Evolutionary conservation across 2,329 filamentous ascomycete genomes (phyloP), one percentile per base, ranked within the genome.

Genomic region (Bimuria novae-zelandiae): DNA sequence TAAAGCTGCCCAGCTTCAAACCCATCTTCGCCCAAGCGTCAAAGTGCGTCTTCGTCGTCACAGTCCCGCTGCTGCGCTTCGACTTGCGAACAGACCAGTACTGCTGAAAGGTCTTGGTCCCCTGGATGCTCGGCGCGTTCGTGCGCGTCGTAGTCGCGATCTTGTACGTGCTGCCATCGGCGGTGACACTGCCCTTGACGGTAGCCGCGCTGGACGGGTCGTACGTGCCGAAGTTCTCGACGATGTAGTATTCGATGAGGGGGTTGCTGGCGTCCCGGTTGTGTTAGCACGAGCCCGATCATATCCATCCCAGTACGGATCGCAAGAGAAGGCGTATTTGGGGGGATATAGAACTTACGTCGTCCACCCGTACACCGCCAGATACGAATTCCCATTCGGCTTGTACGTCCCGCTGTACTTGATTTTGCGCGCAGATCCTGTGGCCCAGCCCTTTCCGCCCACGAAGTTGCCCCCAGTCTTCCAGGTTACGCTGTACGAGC

Each of bases 361-460:
- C n/a, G n/a, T 81, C 81, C 82, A 85, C 27, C 82, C 82, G 58
- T 85, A 84, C 25, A 84, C 65, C 14, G 81, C 62, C 16, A 69
- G 59, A 22, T 66, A 65, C 8, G 58, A 62, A 12, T 62, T 64
- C 0, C 61, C 60, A 36, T 60, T 56, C 48, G 60, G 53, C n/a
- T 53, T 48, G 55, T 59, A 65, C n/a, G 57, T 57, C n/a, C 61
- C 61, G 16, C 52, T 50, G 42, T 64, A 65, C 43, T 51, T 60
- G 42, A 66, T 59, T 12, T 51, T 50, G 11, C 57, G 63, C 5
- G 10, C 65, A 57, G 71, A 81, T 79, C 62, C 64, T 22, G 65
- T 63, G 51, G 65, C 67, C 56, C 64, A 69, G 8, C 65, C 64
- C 19, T 67, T 69, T 12, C 63, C 63, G n/a, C 62, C 64, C 5